A percentile compares a stretch with the other conserved stretches of the same genome.
Evolutionary conservation across 805 yeast species (phyloP).

Genomic region (Saturnispora galanensis): DNA sequence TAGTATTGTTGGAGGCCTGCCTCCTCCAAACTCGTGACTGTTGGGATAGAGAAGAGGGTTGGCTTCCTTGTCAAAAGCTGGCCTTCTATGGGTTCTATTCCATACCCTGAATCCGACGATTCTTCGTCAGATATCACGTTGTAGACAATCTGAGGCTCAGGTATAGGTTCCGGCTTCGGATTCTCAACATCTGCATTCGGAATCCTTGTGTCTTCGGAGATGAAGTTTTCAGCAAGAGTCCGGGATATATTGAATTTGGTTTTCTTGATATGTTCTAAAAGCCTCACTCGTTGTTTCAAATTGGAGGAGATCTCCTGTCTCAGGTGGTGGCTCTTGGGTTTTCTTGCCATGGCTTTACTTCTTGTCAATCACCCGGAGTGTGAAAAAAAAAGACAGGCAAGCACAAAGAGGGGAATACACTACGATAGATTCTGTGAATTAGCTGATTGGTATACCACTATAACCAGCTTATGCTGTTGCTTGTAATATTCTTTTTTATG

Average conservation of each 20-base stretch:
- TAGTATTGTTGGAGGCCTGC: conserved; percentile 18
- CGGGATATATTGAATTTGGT: conserved; percentile 1
- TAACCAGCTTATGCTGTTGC: too few species aligned
- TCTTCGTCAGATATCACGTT: neutral
- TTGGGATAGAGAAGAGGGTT: conserved; percentile 7
- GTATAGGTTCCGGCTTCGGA: neutral
- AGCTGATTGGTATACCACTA: too few species aligned
- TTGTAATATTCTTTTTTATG: too few species aligned
- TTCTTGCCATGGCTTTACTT: neutral
- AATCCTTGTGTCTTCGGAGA: conserved; percentile 7
- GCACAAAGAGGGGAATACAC: too few species aligned
- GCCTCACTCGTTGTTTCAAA: neutral
- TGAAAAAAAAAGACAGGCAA: neutral
- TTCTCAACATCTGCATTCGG: neutral
- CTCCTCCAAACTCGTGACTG: conserved; percentile 10
- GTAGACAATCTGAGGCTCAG: neutral
- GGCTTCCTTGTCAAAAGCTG: neutral
- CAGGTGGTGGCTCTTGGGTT: neutral
- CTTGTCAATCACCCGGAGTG: neutral
- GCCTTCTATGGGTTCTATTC: neutral
- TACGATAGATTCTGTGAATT: too few species aligned
- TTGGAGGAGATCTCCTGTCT: too few species aligned
- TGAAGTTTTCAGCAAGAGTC: conserved; percentile 1
- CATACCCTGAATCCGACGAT: neutral
- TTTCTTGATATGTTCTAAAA: conserved; percentile 7